Percentiles rank a stretch among this genome's conserved stretches.
phyloP scores from a whole-genome alignment of 2,329 filamentous ascomycete genomes.

The Apiospora marii region DNA sequence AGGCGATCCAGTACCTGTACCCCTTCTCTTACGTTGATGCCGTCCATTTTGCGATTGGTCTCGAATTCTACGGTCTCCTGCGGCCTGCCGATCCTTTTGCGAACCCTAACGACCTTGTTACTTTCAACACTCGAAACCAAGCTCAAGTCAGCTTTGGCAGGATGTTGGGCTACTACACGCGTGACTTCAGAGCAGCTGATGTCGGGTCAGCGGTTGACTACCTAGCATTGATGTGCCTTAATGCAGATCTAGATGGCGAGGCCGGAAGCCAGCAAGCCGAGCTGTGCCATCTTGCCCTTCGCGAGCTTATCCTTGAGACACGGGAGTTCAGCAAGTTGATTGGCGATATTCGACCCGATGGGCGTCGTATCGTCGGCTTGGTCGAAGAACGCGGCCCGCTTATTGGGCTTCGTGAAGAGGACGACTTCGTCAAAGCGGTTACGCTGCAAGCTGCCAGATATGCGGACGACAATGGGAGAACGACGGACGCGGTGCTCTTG shows the following conservation, averaged over 20 bases:
- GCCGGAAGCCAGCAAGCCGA: constrained; percentile 78
- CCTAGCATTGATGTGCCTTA: constrained; percentile 88
- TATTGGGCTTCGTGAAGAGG: constrained; percentile 80
- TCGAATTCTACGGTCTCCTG: constrained; percentile 89
- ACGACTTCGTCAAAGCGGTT: constrained; percentile 89
- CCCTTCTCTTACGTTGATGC: constrained; percentile 91
- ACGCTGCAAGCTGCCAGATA: constrained; percentile 91
- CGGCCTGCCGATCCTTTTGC: constrained; percentile 83
- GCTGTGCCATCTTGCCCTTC: constrained; percentile 90
- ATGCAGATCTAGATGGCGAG: constrained; percentile 79
- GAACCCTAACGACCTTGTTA: constrained; percentile 74
- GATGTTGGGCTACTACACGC: constrained; percentile 93
- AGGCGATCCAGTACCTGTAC: constrained; percentile 90
- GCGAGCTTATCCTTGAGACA: constrained; percentile 95
- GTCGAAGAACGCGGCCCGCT: constrained; percentile 86
- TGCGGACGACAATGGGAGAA: constrained; percentile 92
- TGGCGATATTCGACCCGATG: constrained; percentile 88
- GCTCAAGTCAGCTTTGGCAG: constrained; percentile 94
- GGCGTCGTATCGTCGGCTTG: constrained; percentile 82
- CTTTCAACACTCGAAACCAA: constrained; percentile 70
- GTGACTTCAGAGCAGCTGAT: constrained; percentile 91
- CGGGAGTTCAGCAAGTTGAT: constrained; percentile 94
- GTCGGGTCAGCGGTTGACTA: constrained; percentile 93
- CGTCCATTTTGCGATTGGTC: constrained; percentile 90
- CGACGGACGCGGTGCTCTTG: constrained; percentile 90